Base-by-base conservation (phyloP, 2,329 filamentous ascomycete genomes). In the Fusarium sulawesiense region DNA sequence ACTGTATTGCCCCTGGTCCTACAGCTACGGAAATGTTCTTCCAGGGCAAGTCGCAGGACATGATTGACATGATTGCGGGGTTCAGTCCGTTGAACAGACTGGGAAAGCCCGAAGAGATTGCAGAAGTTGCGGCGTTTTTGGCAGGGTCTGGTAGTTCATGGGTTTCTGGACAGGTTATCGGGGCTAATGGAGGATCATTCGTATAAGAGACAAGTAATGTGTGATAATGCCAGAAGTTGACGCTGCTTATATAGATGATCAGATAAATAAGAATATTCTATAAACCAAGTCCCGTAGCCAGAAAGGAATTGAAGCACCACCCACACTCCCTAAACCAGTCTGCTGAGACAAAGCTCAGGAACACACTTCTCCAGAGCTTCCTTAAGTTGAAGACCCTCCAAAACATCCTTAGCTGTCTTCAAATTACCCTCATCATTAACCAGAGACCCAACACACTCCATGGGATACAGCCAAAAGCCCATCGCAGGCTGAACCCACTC, bases 1-100 rank as follows among this genome's bases (percentile, higher is more conserved):
- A 64, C 9, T 40, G 58, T 1, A 56, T 64, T 3, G 60, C 60
- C 1, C 60, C 60, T 8, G 58, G 60, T 2, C 60, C 60, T 4
- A 64, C 58, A 0, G 60, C 58, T 4, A 64, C 60, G 0, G 60
- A 64, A 7, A 46, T 64, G 58, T 64, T 64, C 23, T 64, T 64
- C 4, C 34, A 63, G 14, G 58, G 60, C 2, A 64, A 64, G 9
- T 56, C 60, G 0, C 58, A 64, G 3, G 48, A 56, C 9, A 60
- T 64, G 7, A 49, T 64, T 0, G 48, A 63, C 1, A 63, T 30
- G 1, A 64, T 64, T 4, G 44, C 60, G 1, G 20, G 57, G 0
- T 48, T 56, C 0, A 64, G 60, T 13, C 60, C 60, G 0, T 13
- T 64, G 1, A 60, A 46, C 0, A 45, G 60, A 6, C 12, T 64